phyloP scores from a whole-genome alignment of 768 basidiomycete genomes.

The Crepidotus variabilis region DNA sequence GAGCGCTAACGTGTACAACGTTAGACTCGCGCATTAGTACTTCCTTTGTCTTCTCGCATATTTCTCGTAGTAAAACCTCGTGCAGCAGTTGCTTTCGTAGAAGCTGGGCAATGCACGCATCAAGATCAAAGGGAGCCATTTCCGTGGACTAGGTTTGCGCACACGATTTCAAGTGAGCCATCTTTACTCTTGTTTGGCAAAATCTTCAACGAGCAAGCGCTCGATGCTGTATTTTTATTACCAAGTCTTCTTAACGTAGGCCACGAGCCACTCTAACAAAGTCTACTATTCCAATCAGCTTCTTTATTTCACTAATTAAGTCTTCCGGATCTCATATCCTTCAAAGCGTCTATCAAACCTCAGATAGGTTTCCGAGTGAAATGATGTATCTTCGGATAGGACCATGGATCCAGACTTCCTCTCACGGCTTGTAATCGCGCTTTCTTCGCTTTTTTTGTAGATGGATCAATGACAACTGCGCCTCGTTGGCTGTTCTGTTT shows the following conservation, averaged over 20 bases:
- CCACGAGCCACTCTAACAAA: too few species aligned
- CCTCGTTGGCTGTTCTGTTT: not conserved
- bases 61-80: constrained; percentile 92
- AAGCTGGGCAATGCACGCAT: constrained; percentile 91
- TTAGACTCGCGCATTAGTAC: constrained; percentile 99
- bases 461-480: not conserved
- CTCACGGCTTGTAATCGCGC: not conserved
- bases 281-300: too few species aligned
- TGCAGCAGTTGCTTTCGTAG: constrained; percentile 91
- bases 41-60: constrained; percentile 99
- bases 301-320: too few species aligned
- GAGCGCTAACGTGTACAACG: constrained; percentile 94
- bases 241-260: not conserved
- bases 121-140: constrained; percentile 87
- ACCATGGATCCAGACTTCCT: not conserved
- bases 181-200: constrained; percentile 35
- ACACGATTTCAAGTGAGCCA: not conserved
- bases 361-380: too few species aligned
- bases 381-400: not conserved
- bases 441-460: not conserved
- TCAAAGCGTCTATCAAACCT: too few species aligned
- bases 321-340: too few species aligned
- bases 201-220: constrained; percentile 19
- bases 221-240: not conserved
- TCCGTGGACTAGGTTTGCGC: constrained; percentile 3